Evolutionary conservation across 73 alveolate species (phyloP), one percentile per base, ranked within the genome.

Genomic region (Paramecium biaurelia): DNA sequence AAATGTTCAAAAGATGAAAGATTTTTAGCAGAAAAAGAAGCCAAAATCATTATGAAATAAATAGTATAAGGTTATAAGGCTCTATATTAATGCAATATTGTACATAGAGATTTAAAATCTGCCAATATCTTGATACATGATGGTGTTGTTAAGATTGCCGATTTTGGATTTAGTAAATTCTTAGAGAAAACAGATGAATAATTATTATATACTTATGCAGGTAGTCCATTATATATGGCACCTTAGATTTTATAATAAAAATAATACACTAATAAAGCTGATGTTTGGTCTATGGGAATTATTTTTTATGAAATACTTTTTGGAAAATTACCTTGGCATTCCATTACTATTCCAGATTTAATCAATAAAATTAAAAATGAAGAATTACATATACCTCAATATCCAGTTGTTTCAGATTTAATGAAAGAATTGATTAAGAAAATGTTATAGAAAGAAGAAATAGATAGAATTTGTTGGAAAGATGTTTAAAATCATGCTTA

Each of bases 161-260:
- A 93, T 93, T 93, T 93, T 79, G 96, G 96, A 37, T 87, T 87
- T 35, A 68, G 89, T 21, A 87, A 67, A 70, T 47, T 87, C 15
- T 7, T 87, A 20, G 84, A 59, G 45, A 38, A 76, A 18, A 35
- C 35, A 21, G 90, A 89, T 1, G 94, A 93, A 93, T 42, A 68
- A 4, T 72, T 89, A 9, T 47, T 85, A 4, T 28, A 85, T 18
- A 95, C 99, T 5, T 76, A 94, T 56, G 95, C 95, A 24, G 99
- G 99, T 9, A 95, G 98, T 11, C 99, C 99, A 0, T 92, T 95
- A 4, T 96, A 96, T 92, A 95, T 96, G 96, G 98, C 99, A 37
- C 98, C 98, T 15, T 96, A 96, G 79, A 85, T 96, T 28, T 93
- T 94, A 53, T 82, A 92, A 57, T 74, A 92, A 85, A 94, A 94